These are phyloP conservation scores for Suhomyces pyralidae DNA, from an alignment of 805 yeast species.

Conservation along the genomic window DNA sequence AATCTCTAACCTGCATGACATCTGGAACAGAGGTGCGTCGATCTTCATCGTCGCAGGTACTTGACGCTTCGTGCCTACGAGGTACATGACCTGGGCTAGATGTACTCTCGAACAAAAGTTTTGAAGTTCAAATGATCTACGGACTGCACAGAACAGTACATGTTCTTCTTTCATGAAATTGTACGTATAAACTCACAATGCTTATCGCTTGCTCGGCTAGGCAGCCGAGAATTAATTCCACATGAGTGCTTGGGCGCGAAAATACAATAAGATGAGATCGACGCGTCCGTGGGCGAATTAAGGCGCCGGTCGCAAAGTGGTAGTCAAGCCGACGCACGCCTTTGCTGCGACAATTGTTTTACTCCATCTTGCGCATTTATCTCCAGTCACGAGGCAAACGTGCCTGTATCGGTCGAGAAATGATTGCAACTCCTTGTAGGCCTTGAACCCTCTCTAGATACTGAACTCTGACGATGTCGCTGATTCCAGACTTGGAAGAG, in stretches of 20 bases:
- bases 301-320: neutral
- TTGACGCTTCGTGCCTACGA: neutral
- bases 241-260: too few relatives aligned
- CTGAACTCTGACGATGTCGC: neutral
- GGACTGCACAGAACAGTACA: too few relatives aligned
- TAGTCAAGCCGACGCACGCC: neutral
- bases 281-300: neutral
- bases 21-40: neutral
- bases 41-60: neutral
- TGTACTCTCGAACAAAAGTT: too few relatives aligned
- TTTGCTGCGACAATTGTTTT: neutral
- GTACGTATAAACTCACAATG: too few relatives aligned
- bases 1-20: neutral
- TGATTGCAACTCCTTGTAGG: neutral
- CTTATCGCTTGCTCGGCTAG: neutral
- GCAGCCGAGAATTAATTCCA: too few relatives aligned
- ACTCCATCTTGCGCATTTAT: neutral
- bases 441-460: neutral
- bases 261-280: neutral
- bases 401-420: neutral
- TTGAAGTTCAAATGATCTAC: neutral
- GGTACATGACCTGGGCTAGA: neutral
- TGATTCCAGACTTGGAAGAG: neutral
- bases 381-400: neutral
- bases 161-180: too few relatives aligned